These are phyloP conservation scores for Thuidium tamariscinum DNA, from an alignment of 225 moss, liverwort and hornwort species.

Conservation along the genomic window DNA sequence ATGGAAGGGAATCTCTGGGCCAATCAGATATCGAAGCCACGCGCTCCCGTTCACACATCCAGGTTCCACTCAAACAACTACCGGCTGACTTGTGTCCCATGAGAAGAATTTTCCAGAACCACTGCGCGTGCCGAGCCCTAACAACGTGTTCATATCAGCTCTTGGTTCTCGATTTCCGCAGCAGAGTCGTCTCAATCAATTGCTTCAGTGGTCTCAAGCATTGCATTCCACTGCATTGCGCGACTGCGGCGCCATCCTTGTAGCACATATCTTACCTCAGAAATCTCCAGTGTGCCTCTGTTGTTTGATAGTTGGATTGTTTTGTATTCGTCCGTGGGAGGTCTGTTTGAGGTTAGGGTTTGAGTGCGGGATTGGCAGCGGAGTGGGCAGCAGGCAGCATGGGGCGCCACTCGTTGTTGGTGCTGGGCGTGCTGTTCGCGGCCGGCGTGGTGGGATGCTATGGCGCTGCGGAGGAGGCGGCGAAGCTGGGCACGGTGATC, in stretches of 20 bases:
- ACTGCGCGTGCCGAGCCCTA: no score
- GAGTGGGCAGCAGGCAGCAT: background rate
- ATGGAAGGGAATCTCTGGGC: background rate
- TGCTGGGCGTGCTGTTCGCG: slow-evolving; percentile 10
- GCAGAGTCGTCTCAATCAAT: background rate
- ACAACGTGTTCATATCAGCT: no score
- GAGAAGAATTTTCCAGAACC: background rate
- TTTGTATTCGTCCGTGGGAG: background rate
- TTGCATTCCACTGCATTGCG: background rate
- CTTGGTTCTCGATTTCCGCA: accelerated
- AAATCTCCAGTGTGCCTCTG: no score
- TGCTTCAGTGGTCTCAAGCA: background rate
- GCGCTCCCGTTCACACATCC: background rate
- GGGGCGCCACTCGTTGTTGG: slow-evolving; percentile 6
- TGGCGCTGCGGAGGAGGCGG: background rate
- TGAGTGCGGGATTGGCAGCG: background rate
- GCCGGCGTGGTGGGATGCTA: background rate
- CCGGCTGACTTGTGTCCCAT: background rate
- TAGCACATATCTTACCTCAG: no score
- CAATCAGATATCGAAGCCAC: background rate
- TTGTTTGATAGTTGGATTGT: background rate
- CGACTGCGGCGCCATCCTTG: no score
- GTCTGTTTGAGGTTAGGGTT: background rate
- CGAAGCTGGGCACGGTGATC: background rate
- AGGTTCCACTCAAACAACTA: background rate